These are phyloP conservation scores for Chlamydomonas eustigma DNA, from an alignment of 139 green algal genomes.

Conservation along the genomic window DNA sequence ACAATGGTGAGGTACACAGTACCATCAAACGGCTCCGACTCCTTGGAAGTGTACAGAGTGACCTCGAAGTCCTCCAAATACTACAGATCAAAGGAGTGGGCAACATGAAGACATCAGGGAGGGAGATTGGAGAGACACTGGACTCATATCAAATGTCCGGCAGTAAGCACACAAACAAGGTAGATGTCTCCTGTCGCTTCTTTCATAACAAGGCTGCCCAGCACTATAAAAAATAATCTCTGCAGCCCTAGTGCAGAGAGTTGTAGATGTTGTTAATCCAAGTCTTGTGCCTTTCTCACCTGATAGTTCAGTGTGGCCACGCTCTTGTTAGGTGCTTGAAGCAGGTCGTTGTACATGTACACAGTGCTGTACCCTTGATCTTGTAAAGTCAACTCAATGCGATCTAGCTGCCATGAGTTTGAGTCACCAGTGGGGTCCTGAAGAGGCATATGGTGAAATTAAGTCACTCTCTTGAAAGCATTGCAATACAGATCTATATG, in stretches of 20 bases:
- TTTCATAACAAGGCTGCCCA: no score
- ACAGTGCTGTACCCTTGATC: neutral
- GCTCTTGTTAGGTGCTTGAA: neutral
- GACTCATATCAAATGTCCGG: no score
- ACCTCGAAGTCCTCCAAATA: neutral
- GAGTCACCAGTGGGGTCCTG: neutral
- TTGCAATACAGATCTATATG: no score
- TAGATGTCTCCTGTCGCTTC: no score
- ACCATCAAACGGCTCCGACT: conserved; percentile 15
- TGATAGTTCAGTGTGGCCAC: neutral
- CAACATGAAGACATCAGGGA: no score
- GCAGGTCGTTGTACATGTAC: neutral
- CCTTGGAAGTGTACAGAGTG: neutral
- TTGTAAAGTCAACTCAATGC: neutral
- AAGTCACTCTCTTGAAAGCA: no score
- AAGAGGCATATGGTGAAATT: no score
- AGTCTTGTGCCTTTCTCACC: neutral
- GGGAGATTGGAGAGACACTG: no score
- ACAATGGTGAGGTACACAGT: conserved; percentile 5
- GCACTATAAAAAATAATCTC: no score
- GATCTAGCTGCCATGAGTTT: conserved; percentile 4
- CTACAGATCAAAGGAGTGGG: neutral
- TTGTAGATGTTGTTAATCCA: no score
- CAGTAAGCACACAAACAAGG: no score
- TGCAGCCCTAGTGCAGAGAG: no score